Base-by-base conservation (phyloP, 495 filamentous ascomycete species). In the Aspergillus asperescens region DNA sequence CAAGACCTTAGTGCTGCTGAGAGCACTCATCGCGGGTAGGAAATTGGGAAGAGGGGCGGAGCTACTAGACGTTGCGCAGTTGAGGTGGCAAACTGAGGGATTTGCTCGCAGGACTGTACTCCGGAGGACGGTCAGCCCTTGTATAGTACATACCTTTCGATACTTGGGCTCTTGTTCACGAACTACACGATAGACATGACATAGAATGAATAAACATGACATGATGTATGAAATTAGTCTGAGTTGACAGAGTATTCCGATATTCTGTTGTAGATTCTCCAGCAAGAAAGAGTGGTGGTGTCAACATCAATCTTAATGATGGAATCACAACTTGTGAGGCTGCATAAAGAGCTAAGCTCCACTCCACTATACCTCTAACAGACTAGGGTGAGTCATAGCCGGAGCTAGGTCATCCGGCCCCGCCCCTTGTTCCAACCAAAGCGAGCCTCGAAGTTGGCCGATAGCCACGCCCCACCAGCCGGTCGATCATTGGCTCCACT, bases 401-500 rank as follows among this genome's bases (percentile, higher is more conserved):
- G 31, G 45, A 34, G 45, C 45, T 34, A 48, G 38, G 45, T 48
- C 45, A 31, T 25, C 45, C 45, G 45, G 19, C 9, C 28, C 4
- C 4, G 18, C n/a, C n/a, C n/a, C n/a, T n/a, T n/a, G n/a, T n/a
- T n/a, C n/a, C n/a, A n/a, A n/a, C n/a, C n/a, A n/a, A n/a, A 47
- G 28, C 22, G 8, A 22, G 37, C 16, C 18, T 40, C 23, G 24
- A 44, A 12, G 13, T 12, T 46, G 23, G 28, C n/a, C 0, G 5
- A 6, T 29, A 31, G 23, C 39, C 28, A 37, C n/a, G 4, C n/a
- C 18, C 49, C 49, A 52, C 39, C 19, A 12, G 1, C 50, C 40
- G 32, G 51, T 54, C 51, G 42, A 47, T 47, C 42, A 54, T 54
- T 54, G 51, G 51, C 51, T 25, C 42, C 23, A 9, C 9, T 16